phyloP scores from a whole-genome alignment of 1,284 basidiomycete genomes.

The Waitea zeae region DNA sequence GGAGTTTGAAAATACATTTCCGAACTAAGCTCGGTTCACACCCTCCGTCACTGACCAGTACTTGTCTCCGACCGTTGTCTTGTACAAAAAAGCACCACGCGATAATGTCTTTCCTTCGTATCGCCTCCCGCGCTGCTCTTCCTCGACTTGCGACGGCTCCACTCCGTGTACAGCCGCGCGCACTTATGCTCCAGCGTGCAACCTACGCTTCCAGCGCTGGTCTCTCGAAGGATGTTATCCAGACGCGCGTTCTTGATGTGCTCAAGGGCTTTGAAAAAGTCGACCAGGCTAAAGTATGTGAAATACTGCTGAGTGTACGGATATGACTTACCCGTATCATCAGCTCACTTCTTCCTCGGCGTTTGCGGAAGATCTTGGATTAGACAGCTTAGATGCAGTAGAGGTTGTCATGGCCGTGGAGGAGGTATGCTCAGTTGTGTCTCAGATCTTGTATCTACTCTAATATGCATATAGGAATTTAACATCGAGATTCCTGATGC shows the following conservation, averaged over 20 bases:
- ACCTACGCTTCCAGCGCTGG: constrained; percentile 66
- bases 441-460: constrained; percentile 3
- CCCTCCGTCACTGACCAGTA: no score
- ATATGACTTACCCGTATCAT: constrained; percentile 3
- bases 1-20: no score
- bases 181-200: no score
- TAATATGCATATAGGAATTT: constrained; percentile 42
- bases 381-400: constrained; percentile 95
- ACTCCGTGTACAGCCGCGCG: no score
- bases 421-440: constrained; percentile 53
- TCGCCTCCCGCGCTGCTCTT: no score
- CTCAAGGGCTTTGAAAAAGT: constrained; percentile 95
- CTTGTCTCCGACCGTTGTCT: constrained; percentile 9
- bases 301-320: constrained; percentile 2
- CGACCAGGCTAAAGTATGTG: constrained; percentile 63
- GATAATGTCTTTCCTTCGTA: neutral
- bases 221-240: constrained; percentile 63
- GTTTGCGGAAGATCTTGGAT: constrained; percentile 80
- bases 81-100: no score
- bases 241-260: constrained; percentile 73
- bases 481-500: constrained; percentile 90
- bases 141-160: no score
- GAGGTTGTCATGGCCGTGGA: constrained; percentile 99
- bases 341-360: constrained; percentile 64
- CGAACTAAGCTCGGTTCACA: no score